These are phyloP conservation scores for Raffaelea ambrosiae DNA, from an alignment of 2,329 filamentous ascomycete genomes.

Conservation along the genomic window DNA sequence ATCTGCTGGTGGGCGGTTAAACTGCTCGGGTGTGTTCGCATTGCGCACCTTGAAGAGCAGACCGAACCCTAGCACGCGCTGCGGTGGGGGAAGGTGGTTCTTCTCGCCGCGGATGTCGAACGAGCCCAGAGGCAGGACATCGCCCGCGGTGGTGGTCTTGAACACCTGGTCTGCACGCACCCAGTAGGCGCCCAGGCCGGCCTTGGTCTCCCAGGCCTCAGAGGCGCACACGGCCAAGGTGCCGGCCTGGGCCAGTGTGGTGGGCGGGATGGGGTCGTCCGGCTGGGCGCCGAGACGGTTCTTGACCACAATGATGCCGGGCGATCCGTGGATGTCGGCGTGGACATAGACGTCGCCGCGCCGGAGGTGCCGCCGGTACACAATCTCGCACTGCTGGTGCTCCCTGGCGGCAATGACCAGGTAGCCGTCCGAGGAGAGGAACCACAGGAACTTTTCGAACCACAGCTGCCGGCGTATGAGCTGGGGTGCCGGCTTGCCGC, in stretches of 20 bases:
- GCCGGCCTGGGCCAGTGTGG: constrained; percentile 85
- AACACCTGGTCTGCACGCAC: constrained; percentile 83
- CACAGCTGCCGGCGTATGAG: constrained; percentile 78
- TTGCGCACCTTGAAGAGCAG: constrained; percentile 84
- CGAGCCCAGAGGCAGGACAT: constrained; percentile 67
- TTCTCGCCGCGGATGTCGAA: constrained; percentile 83
- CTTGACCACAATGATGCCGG: constrained; percentile 73
- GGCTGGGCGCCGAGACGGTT: constrained; percentile 64
- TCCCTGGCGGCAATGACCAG: constrained; percentile 85
- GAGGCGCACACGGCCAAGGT: constrained; percentile 77
- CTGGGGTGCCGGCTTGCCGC: constrained; percentile 69
- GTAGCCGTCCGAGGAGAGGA: constrained; percentile 92
- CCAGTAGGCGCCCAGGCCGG: constrained; percentile 95
- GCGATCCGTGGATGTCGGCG: constrained; percentile 77
- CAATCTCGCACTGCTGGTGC: constrained; percentile 77
- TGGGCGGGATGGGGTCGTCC: constrained; percentile 82
- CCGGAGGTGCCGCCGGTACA: constrained; percentile 80
- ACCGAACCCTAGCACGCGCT: constrained; percentile 78
- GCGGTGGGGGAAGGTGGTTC: constrained; percentile 82
- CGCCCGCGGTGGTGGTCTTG: constrained; percentile 72
- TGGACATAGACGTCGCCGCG: constrained; percentile 91
- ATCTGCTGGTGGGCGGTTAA: no score
- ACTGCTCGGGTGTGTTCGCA: constrained; percentile 71
- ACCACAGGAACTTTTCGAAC: constrained; percentile 97
- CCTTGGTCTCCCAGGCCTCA: constrained; percentile 91